Evolutionary conservation across 768 basidiomycete species (phyloP).

Genomic region (Boletus fagicola): DNA sequence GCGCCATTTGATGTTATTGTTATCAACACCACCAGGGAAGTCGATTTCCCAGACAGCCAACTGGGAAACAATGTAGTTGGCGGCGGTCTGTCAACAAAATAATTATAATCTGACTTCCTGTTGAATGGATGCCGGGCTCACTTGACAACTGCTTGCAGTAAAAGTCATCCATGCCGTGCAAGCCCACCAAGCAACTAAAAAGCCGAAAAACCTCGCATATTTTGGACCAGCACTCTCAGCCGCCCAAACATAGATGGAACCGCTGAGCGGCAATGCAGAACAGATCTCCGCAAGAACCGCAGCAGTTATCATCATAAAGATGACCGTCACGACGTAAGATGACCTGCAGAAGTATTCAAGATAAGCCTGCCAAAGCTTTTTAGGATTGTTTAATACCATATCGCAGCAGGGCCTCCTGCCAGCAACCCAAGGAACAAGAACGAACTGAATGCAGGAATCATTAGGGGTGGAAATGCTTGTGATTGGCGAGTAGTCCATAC

Average conservation of each 20-base stretch:
- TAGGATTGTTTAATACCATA: constrained; percentile 51
- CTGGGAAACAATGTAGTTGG: constrained; percentile 88
- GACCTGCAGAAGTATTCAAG: constrained; percentile 55
- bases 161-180: constrained; percentile 98
- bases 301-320: constrained; percentile 89
- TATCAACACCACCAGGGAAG: constrained; percentile 76
- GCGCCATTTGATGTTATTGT: constrained; percentile 79
- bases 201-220: constrained; percentile 82
- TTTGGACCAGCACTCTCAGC: constrained; percentile 90
- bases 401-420: constrained; percentile 83
- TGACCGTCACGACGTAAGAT: constrained; percentile 74
- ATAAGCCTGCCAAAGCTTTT: background rate
- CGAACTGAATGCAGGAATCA: constrained; percentile 43
- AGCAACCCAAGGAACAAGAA: constrained; percentile 77
- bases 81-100: constrained; percentile 57
- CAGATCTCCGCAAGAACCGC: constrained; percentile 87
- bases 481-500: constrained; percentile 36
- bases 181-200: constrained; percentile 91
- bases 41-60: constrained; percentile 74
- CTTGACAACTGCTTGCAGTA: constrained; percentile 84
- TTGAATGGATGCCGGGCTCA: constrained; percentile 28
- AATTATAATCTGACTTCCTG: background rate
- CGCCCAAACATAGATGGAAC: constrained; percentile 94
- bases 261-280: constrained; percentile 81
- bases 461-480: constrained; percentile 3